A percentile compares a stretch with the other conserved stretches of the same genome.
Conservation (phyloP, 768 basidiomycete genomes). For the Termitomyces sp. region DNA sequence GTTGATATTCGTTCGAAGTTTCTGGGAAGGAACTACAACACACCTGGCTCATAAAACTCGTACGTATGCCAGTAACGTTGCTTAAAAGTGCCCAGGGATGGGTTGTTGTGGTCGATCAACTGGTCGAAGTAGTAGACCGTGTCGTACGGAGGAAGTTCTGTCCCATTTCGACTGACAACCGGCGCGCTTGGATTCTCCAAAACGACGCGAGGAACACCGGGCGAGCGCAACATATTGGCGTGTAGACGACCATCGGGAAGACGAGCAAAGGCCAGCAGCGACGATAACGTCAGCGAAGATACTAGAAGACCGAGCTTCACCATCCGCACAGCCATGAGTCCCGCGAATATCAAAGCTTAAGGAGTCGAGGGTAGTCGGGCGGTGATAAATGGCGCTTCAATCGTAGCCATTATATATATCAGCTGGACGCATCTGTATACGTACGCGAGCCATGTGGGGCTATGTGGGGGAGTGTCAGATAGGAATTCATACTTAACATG, state of each 20-base stretch:
- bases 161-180: constrained; percentile 44
- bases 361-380: not conserved
- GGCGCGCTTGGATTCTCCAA: constrained; percentile 27
- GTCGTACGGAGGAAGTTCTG: constrained; percentile 41
- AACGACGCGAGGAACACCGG: constrained; percentile 34
- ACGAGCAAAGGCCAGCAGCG: constrained; percentile 22
- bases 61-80: constrained; percentile 73
- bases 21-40: constrained; percentile 1
- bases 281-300: constrained; percentile 19
- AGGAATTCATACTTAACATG: constrained; percentile 7
- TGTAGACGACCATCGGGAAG: constrained; percentile 40
- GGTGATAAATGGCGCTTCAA: not conserved
- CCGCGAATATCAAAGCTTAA: not conserved
- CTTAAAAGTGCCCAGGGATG: constrained; percentile 70
- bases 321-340: constrained; percentile 6
- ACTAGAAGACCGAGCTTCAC: constrained; percentile 22
- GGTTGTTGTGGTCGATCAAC: constrained; percentile 52
- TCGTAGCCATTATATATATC: constrained; percentile 11
- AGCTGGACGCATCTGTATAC: constrained; percentile 2
- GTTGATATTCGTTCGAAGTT: not conserved
- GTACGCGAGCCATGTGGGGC: constrained; percentile 18
- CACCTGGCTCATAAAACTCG: constrained; percentile 61
- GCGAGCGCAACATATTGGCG: constrained; percentile 40
- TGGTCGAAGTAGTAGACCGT: constrained; percentile 57
- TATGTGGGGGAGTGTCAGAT: not conserved